These are phyloP conservation scores for Dictyostelium capitatum DNA, from an alignment of 78 protist genomes.

Conservation along the genomic window DNA sequence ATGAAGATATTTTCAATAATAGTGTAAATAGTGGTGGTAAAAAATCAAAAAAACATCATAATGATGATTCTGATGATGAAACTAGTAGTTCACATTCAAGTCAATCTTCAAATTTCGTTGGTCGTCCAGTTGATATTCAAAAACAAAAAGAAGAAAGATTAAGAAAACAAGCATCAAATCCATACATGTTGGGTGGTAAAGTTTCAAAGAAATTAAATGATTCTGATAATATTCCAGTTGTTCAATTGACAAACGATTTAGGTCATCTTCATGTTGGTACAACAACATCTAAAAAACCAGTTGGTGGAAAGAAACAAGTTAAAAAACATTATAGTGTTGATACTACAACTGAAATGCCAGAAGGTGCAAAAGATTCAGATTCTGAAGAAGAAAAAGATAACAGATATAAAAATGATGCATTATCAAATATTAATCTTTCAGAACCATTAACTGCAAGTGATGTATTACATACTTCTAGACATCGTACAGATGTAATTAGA, in stretches of 20 bases:
- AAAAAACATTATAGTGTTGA: slow-evolving; percentile 24
- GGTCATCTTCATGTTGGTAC: slow-evolving; percentile 58
- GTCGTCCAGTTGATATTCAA: slow-evolving; percentile 12
- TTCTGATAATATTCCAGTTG: slow-evolving; percentile 45
- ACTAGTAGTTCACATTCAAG: not conserved
- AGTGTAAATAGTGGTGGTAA: not conserved
- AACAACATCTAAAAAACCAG: not conserved
- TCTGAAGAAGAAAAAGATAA: slow-evolving; percentile 39
- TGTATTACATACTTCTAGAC: slow-evolving; percentile 28
- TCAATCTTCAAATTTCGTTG: not conserved
- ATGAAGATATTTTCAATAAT: slow-evolving; percentile 31
- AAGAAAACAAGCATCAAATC: slow-evolving; percentile 43
- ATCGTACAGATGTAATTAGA: slow-evolving; percentile 56
- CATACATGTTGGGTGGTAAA: slow-evolving; percentile 68
- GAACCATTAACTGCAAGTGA: slow-evolving; percentile 61
- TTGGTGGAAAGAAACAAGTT: not conserved
- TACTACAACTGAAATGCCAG: slow-evolving; percentile 79
- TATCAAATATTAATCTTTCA: slow-evolving; percentile 31
- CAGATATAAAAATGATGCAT: slow-evolving; percentile 38
- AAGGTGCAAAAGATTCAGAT: slow-evolving; percentile 72
- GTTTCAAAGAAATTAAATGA: not conserved
- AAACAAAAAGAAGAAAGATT: slow-evolving; percentile 58
- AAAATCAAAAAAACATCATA: not conserved
- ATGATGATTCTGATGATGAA: slow-evolving; percentile 6
- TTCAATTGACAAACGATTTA: slow-evolving; percentile 11